Evolutionary conservation across 1,284 basidiomycete species (phyloP), one percentile per base, ranked within the genome.

Genomic region (Inonotus hispidus): DNA sequence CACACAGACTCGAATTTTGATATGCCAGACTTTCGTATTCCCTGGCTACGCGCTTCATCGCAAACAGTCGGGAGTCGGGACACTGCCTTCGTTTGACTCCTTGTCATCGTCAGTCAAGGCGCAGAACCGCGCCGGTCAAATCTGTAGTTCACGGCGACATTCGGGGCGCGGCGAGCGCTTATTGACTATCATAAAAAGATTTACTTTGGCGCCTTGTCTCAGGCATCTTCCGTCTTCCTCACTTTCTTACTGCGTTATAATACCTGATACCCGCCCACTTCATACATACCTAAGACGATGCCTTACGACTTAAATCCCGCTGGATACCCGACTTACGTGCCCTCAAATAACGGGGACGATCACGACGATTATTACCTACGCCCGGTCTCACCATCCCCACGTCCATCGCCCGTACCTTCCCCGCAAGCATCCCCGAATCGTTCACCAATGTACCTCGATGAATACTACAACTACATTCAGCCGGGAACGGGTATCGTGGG

Each of bases 41-140:
- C 11, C 19, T 16, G 16, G 16, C 41, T 43, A 21, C 41, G 16
- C 41, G 19, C 41, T 21, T 43, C 41, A 43, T 43, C 41, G 41
- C 41, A n/a, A 43, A 21, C 8, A 83, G 67, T 27, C 46, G 46
- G 46, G 32, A 83, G 67, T 27, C 46, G 46, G 46, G 32, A 27
- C 32, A 35, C 50, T 52, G 50, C 23, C 6, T 52, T 52, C 1
- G 32, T 35, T 35, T 21, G 19, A 25, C n/a, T 25, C 46, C 19
- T 49, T 27, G 46, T 27, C 25, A 49, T 32, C 8, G 32, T 8
- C 32, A 32, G 8, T 32, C 32, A 8, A 32, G 32, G 32, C 32
- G 32, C 32, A 8, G 32, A 32, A 32, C 8, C 32, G 23, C 25
- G 23, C 1, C 21, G 46, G 23, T 8, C 25, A 49, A 8, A 49